These are phyloP conservation scores for Salvia hispanica DNA, from an alignment of 257 asterid genomes.

Conservation along the genomic window DNA sequence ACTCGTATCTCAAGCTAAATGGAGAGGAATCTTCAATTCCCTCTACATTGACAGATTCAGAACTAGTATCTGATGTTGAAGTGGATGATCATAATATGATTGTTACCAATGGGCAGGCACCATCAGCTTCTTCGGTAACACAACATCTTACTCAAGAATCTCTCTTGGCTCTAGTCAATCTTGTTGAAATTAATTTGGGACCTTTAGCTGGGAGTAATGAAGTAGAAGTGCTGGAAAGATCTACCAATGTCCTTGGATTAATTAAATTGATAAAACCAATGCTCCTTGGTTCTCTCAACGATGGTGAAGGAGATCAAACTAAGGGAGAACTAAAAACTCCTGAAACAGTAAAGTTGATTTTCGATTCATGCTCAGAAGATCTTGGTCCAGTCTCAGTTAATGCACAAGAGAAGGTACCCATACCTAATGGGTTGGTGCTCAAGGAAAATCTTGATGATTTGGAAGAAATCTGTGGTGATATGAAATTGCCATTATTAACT, in stretches of 20 bases:
- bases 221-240: constrained; percentile 89
- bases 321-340: constrained; percentile 43
- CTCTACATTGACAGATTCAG: constrained; percentile 39
- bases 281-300: constrained; percentile 40
- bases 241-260: constrained; percentile 72
- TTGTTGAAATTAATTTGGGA: constrained; percentile 65
- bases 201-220: constrained; percentile 74
- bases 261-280: constrained; percentile 59
- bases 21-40: constrained; percentile 41
- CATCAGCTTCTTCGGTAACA: constrained; percentile 38
- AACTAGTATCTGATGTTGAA: constrained; percentile 46
- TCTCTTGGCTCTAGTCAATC: constrained; percentile 54
- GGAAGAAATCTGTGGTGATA: constrained; percentile 66
- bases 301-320: constrained; percentile 41
- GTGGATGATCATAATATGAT: constrained; percentile 46
- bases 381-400: constrained; percentile 80
- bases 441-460: constrained; percentile 73
- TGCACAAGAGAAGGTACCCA: constrained; percentile 79
- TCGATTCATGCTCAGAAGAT: constrained; percentile 70
- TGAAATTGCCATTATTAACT: constrained; percentile 49
- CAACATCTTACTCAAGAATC: constrained; percentile 51
- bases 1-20: constrained; percentile 50
- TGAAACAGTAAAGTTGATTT: constrained; percentile 50
- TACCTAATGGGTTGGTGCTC: constrained; percentile 76
- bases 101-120: constrained; percentile 35